Percentiles rank a stretch among this genome's conserved stretches.
phyloP scores from a whole-genome alignment of 306 rosid species.

The Prunus armeniaca region DNA sequence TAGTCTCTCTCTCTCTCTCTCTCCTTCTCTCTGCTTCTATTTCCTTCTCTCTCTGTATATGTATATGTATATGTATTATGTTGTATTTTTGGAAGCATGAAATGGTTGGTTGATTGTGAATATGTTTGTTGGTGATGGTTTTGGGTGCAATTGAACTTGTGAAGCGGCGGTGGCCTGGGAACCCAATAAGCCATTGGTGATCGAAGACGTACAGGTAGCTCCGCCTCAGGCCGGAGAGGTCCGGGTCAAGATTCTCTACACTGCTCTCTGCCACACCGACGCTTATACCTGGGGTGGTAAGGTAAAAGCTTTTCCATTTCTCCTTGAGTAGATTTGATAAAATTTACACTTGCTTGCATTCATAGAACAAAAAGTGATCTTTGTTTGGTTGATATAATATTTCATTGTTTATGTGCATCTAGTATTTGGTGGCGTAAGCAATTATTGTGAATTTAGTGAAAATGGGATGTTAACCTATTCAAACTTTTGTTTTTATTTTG shows the following conservation, averaged over 20 bases:
- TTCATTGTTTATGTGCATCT: too few relatives aligned
- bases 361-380: background rate
- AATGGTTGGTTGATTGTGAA: background rate
- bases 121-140: background rate
- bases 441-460: background rate
- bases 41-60: background rate
- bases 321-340: background rate
- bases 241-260: conserved; percentile 69
- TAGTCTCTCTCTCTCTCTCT: conserved; percentile 11
- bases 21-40: background rate
- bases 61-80: background rate
- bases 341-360: background rate
- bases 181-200: conserved; percentile 79
- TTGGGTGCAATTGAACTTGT: conserved; percentile 5
- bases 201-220: conserved; percentile 88
- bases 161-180: conserved; percentile 99
- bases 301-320: conserved; percentile 33
- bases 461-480: background rate
- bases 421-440: background rate
- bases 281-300: conserved; percentile 97
- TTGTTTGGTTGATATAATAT: background rate
- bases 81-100: conserved; percentile 1
- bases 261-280: conserved; percentile 93
- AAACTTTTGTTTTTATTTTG: background rate
- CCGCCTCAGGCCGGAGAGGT: conserved; percentile 92